Percentiles rank a stretch among this genome's conserved stretches.
phyloP scores from a whole-genome alignment of 345 rosid species.

The Acer negundo region DNA sequence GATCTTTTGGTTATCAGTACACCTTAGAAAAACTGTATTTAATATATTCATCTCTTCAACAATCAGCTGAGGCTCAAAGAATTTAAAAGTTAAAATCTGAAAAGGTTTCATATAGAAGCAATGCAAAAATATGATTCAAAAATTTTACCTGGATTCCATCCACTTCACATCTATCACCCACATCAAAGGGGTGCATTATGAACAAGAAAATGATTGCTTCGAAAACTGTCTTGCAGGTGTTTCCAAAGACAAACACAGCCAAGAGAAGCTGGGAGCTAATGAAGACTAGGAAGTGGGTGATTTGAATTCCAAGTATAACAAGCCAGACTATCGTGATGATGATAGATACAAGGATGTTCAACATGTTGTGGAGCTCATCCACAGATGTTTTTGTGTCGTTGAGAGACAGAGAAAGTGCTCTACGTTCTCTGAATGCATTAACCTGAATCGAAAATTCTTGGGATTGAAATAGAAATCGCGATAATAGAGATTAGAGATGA shows the following conservation, averaged over 20 bases:
- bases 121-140: background rate
- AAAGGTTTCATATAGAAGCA: background rate
- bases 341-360: slow-evolving; percentile 37
- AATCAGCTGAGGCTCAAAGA: slow-evolving; percentile 35
- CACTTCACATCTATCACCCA: slow-evolving; percentile 54
- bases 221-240: slow-evolving; percentile 52
- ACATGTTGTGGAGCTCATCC: slow-evolving; percentile 52
- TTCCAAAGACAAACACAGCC: slow-evolving; percentile 48
- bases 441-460: slow-evolving; percentile 28
- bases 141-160: slow-evolving; percentile 47
- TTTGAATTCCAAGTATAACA: slow-evolving; percentile 48
- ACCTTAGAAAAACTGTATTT: slow-evolving; percentile 46
- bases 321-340: slow-evolving; percentile 47
- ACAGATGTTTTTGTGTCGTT: slow-evolving; percentile 58
- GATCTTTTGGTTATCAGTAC: slow-evolving; percentile 46
- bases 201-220: slow-evolving; percentile 59
- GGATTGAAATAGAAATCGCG: background rate
- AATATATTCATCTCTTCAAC: slow-evolving; percentile 65
- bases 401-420: slow-evolving; percentile 48
- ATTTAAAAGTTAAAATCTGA: background rate
- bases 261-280: slow-evolving; percentile 53
- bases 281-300: slow-evolving; percentile 48
- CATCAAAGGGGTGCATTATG: slow-evolving; percentile 56
- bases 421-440: slow-evolving; percentile 41
- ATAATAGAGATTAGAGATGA: background rate